Evolutionary conservation across 495 filamentous ascomycete genomes (phyloP).

Genomic region (Aspergillus homomorphus): DNA sequence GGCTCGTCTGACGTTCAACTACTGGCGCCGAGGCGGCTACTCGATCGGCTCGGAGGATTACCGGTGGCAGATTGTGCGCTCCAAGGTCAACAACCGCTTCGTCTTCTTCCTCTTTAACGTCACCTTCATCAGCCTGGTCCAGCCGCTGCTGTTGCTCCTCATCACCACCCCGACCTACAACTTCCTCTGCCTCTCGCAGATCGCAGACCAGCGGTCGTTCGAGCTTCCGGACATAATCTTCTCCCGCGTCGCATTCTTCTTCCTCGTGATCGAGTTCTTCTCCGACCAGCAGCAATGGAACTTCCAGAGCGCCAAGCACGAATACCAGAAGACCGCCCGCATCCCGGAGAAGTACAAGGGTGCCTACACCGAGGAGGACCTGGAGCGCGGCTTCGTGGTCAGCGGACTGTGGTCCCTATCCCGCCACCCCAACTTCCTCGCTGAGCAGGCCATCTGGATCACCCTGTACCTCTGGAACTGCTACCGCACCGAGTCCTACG

Average conservation of each 20-base stretch:
- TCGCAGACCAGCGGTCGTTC: slow-evolving; percentile 39
- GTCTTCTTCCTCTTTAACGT: slow-evolving; percentile 83
- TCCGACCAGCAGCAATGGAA: slow-evolving; percentile 95
- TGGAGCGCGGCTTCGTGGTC: slow-evolving; percentile 89
- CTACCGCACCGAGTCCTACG: slow-evolving; percentile 62
- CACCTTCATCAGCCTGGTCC: slow-evolving; percentile 79
- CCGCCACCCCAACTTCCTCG: slow-evolving; percentile 91
- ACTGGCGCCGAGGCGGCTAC: slow-evolving; percentile 95
- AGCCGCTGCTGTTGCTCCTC: slow-evolving; percentile 65
- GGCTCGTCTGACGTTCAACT: slow-evolving; percentile 88
- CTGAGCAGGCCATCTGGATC: slow-evolving; percentile 91
- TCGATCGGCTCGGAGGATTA: slow-evolving; percentile 87
- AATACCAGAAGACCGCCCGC: slow-evolving; percentile 69
- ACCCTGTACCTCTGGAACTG: slow-evolving; percentile 82
- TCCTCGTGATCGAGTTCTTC: slow-evolving; percentile 72
- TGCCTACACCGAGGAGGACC: slow-evolving; percentile 59
- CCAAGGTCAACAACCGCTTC: slow-evolving; percentile 47
- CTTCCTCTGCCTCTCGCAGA: slow-evolving; percentile 59
- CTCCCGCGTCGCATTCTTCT: slow-evolving; percentile 61
- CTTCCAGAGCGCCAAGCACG: slow-evolving; percentile 76
- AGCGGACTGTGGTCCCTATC: slow-evolving; percentile 81
- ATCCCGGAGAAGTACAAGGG: slow-evolving; percentile 51
- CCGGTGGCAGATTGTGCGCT: slow-evolving; percentile 65
- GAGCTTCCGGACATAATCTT: slow-evolving; percentile 63
- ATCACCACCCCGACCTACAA: slow-evolving; percentile 81